A percentile compares a stretch with the other conserved stretches of the same genome.
Evolutionary conservation across 768 basidiomycete species (phyloP).

Genomic region (Solioccasus polychromus): DNA sequence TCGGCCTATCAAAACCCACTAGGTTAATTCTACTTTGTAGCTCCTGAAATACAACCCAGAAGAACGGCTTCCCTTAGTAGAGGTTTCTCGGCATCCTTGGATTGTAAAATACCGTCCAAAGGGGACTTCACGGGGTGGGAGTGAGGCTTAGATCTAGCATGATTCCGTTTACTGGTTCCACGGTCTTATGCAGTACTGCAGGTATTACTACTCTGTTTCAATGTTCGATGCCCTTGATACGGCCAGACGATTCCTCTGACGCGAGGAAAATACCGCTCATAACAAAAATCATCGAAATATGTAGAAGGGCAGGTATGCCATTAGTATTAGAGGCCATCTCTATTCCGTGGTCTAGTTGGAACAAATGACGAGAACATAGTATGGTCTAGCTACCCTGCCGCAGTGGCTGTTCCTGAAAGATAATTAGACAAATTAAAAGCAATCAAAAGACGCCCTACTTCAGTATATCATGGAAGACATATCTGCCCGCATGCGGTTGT

Average conservation of each 20-base stretch:
- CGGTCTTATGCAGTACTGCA: no score
- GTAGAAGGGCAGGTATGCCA: no score
- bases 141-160: slow-evolving; percentile 13
- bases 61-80: slow-evolving; percentile 67
- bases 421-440: not conserved
- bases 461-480: slow-evolving; percentile 80
- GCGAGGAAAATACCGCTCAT: no score
- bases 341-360: slow-evolving; percentile 21
- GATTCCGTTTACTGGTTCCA: no score
- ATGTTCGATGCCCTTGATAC: no score
- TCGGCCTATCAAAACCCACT: slow-evolving; percentile 7
- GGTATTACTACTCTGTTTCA: no score
- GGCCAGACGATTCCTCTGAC: no score
- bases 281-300: no score
- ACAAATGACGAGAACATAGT: slow-evolving; percentile 15
- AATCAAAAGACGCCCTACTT: slow-evolving; percentile 4
- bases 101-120: slow-evolving; percentile 67
- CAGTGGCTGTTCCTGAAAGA: not conserved
- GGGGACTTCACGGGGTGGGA: slow-evolving; percentile 31
- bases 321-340: slow-evolving; percentile 14
- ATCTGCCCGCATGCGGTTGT: slow-evolving; percentile 83
- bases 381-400: slow-evolving; percentile 19
- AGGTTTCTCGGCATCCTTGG: slow-evolving; percentile 86
- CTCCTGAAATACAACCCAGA: slow-evolving; percentile 81
- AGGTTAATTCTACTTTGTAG: slow-evolving; percentile 38